phyloP scores from a whole-genome alignment of 768 basidiomycete genomes.

The Cystofilobasidium capitatum region DNA sequence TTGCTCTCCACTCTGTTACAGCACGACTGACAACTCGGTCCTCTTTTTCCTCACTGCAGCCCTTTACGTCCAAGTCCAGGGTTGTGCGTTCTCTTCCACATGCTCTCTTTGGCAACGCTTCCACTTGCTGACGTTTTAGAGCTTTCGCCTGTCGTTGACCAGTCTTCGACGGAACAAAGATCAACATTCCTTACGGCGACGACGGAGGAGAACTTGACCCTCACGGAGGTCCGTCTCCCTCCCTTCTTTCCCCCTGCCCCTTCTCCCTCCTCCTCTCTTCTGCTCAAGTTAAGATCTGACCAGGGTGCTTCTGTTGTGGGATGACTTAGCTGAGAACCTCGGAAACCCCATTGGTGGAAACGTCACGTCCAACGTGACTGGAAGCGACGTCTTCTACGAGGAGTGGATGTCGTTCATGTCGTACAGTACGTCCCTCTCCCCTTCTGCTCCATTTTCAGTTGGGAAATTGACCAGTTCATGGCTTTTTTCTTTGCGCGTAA shows the following conservation, averaged over 20 bases:
- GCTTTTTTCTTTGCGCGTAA: conserved; percentile 11
- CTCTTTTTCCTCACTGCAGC: conserved; percentile 11
- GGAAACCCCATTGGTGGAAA: conserved; percentile 43
- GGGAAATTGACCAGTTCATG: conserved; percentile 31
- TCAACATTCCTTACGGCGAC: conserved; percentile 43
- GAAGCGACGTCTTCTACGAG: conserved; percentile 41
- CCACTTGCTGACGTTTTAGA: not conserved
- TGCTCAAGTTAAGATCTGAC: too few relatives aligned
- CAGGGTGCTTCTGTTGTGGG: not conserved
- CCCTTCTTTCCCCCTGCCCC: not conserved
- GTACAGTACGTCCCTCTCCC: conserved; percentile 41
- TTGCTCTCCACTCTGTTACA: too few relatives aligned
- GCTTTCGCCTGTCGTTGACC: conserved; percentile 41
- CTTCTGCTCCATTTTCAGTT: not conserved
- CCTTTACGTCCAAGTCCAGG: conserved; percentile 45
- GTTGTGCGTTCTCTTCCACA: conserved; percentile 32
- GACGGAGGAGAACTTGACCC: conserved; percentile 46
- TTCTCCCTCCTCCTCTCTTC: too few relatives aligned
- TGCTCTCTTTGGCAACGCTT: too few relatives aligned
- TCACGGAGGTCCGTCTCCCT: conserved; percentile 35
- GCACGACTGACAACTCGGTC: not conserved
- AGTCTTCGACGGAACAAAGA: conserved; percentile 45
- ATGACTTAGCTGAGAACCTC: conserved; percentile 33
- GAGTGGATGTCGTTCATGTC: conserved; percentile 48
- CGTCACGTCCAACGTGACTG: conserved; percentile 41